These are phyloP conservation scores for Colletotrichum sublineola DNA, from an alignment of 2,329 filamentous ascomycete species.

Conservation along the genomic window DNA sequence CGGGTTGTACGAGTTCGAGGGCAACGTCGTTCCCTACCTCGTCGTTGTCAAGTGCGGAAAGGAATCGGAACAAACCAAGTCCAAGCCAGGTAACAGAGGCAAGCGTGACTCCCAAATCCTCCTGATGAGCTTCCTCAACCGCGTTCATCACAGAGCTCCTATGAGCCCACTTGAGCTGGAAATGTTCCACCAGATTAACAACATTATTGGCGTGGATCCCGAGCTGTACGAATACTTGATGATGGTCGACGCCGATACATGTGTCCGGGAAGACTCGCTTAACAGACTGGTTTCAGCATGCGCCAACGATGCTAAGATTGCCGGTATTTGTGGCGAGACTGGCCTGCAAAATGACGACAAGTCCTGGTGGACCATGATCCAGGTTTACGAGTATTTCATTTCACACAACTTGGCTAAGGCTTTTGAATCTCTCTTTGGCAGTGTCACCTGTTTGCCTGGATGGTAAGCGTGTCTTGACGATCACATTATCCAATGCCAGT, in stretches of 20 bases:
- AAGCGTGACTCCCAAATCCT: conserved; percentile 98
- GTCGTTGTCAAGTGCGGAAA: conserved; percentile 98
- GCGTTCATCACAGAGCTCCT: conserved; percentile 91
- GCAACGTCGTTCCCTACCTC: conserved; percentile 95
- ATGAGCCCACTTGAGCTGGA: conserved; percentile 98
- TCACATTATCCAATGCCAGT: neutral
- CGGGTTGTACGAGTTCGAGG: conserved; percentile 96
- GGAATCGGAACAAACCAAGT: conserved; percentile 89
- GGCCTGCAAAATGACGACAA: conserved; percentile 94
- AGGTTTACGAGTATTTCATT: conserved; percentile 99
- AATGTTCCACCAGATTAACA: conserved; percentile 99
- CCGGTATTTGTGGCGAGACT: conserved; percentile 97
- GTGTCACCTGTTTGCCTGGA: conserved; percentile 98
- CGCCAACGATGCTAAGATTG: conserved; percentile 94
- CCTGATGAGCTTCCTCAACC: conserved; percentile 97
- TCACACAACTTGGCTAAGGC: conserved; percentile 97
- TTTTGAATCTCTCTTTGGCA: conserved; percentile 97
- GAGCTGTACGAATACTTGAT: conserved; percentile 97
- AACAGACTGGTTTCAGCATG: conserved; percentile 94
- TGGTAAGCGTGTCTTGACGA: conserved; percentile 75
- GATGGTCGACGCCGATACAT: conserved; percentile 98
- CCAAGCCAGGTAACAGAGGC: conserved; percentile 96
- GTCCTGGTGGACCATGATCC: conserved; percentile 99
- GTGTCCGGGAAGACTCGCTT: conserved; percentile 89
- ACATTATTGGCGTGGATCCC: conserved; percentile 97